phyloP scores from a whole-genome alignment of 148 eudicot genomes.

The Linanthus parryae region DNA sequence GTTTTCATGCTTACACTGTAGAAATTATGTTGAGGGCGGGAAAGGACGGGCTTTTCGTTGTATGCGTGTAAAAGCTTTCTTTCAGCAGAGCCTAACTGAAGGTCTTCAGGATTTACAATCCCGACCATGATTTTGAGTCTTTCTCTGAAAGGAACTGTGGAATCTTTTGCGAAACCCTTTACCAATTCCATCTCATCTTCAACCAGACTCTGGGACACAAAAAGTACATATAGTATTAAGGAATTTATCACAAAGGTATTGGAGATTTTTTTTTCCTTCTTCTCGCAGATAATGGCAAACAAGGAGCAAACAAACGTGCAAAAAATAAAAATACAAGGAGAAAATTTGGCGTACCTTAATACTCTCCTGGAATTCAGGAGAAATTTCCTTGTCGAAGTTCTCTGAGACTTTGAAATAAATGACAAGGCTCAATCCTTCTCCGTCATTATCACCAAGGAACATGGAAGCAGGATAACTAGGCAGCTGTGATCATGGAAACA shows the following conservation, averaged over 20 bases:
- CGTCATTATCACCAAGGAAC: slow-evolving; percentile 62
- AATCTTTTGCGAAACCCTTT: slow-evolving; percentile 53
- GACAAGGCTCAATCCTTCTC: slow-evolving; percentile 81
- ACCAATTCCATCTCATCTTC: slow-evolving; percentile 59
- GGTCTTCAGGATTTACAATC: slow-evolving; percentile 80
- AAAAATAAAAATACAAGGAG: neutral
- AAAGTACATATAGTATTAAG: too few species aligned
- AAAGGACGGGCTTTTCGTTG: slow-evolving; percentile 83
- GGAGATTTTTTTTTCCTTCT: too few species aligned
- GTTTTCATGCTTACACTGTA: slow-evolving; percentile 57
- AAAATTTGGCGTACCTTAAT: slow-evolving; percentile 58
- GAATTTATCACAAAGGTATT: too few species aligned
- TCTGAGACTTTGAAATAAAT: slow-evolving; percentile 72
- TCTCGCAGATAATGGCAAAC: too few species aligned
- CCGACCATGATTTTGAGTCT: slow-evolving; percentile 80
- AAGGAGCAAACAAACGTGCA: neutral
- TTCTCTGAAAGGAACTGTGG: slow-evolving; percentile 62
- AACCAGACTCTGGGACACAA: slow-evolving; percentile 44
- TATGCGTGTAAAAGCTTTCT: slow-evolving; percentile 79
- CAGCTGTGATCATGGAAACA: too few species aligned
- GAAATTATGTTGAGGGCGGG: slow-evolving; percentile 89
- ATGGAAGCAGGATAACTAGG: slow-evolving; percentile 75
- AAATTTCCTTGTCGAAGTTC: slow-evolving; percentile 43
- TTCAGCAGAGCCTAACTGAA: slow-evolving; percentile 65
- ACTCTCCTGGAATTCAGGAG: slow-evolving; percentile 48